phyloP scores from a whole-genome alignment of 768 basidiomycete species.

The Pisolithus marmoratus region DNA sequence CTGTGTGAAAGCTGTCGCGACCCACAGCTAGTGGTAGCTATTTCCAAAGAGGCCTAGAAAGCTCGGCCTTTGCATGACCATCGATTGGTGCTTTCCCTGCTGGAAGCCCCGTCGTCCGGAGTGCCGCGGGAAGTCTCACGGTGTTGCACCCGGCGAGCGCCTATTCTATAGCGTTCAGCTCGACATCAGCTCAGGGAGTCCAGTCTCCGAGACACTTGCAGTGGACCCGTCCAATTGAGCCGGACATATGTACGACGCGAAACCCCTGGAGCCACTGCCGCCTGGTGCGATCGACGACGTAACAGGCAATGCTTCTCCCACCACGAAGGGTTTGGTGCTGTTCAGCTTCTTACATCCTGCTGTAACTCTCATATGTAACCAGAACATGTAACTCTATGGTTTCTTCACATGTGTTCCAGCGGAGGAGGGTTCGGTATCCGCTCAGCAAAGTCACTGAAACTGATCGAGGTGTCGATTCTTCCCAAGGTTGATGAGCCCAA shows the following conservation, averaged over 20 bases:
- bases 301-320: constrained; percentile 16
- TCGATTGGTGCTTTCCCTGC: too few relatives aligned
- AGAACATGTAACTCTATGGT: constrained; percentile 35
- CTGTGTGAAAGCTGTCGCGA: too few relatives aligned
- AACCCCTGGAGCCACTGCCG: neutral
- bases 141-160: too few relatives aligned
- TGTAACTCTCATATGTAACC: constrained; percentile 7
- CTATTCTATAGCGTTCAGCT: too few relatives aligned
- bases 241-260: neutral
- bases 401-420: constrained; percentile 29
- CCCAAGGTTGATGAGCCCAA: constrained; percentile 31
- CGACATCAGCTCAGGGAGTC: too few relatives aligned
- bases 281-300: neutral
- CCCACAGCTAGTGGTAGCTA: too few relatives aligned
- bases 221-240: too few relatives aligned
- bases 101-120: too few relatives aligned
- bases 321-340: constrained; percentile 14
- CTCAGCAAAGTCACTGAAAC: constrained; percentile 8
- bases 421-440: constrained; percentile 15
- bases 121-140: too few relatives aligned
- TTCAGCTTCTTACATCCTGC: constrained; percentile 7
- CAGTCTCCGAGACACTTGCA: too few relatives aligned
- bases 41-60: too few relatives aligned
- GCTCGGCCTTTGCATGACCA: too few relatives aligned
- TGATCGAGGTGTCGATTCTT: constrained; percentile 36